Evolutionary conservation across 495 filamentous ascomycete genomes (phyloP).

Genomic region (Aspergillus sclerotioniger): DNA sequence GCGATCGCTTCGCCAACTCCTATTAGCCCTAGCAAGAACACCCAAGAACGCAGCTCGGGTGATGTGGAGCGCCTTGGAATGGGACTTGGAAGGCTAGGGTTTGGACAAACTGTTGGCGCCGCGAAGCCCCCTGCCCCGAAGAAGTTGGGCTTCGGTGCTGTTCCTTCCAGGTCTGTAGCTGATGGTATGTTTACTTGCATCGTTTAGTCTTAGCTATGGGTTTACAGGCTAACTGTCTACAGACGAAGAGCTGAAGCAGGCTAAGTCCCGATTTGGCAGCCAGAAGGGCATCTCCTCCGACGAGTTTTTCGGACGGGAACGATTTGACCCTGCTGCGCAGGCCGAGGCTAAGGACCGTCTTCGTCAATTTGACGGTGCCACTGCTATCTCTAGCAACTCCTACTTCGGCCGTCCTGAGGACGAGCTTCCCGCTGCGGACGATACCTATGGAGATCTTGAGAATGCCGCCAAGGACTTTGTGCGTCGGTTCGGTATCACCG

Average conservation of each 20-base stretch:
- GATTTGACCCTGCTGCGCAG: conserved; percentile 75
- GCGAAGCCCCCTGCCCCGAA: conserved; percentile 63
- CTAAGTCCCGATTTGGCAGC: conserved; percentile 60
- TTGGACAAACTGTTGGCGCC: conserved; percentile 74
- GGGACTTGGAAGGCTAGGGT: conserved; percentile 83
- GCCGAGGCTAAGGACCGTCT: conserved; percentile 84
- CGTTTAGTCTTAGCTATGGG: conserved; percentile 5
- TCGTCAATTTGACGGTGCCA: conserved; percentile 88
- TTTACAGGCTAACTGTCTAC: conserved; percentile 1
- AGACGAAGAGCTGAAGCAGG: conserved; percentile 43
- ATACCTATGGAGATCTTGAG: conserved; percentile 81
- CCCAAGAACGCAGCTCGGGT: conserved; percentile 58
- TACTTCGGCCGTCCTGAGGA: conserved; percentile 94
- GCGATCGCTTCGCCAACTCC: conserved; percentile 72
- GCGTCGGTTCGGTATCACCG: conserved; percentile 89
- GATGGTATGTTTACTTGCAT: conserved; percentile 57
- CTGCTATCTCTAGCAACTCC: conserved; percentile 87
- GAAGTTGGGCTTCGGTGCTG: conserved; percentile 85
- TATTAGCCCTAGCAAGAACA: conserved; percentile 58
- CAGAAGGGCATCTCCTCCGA: conserved; percentile 98
- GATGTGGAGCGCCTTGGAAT: conserved; percentile 90
- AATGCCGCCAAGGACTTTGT: conserved; percentile 92
- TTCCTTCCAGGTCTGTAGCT: conserved; percentile 58
- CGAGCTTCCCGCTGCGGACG: conserved; percentile 56
- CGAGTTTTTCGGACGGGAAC: conserved; percentile 92